phyloP scores from a whole-genome alignment of 257 asterid species.

The Nicotiana noctiflora region DNA sequence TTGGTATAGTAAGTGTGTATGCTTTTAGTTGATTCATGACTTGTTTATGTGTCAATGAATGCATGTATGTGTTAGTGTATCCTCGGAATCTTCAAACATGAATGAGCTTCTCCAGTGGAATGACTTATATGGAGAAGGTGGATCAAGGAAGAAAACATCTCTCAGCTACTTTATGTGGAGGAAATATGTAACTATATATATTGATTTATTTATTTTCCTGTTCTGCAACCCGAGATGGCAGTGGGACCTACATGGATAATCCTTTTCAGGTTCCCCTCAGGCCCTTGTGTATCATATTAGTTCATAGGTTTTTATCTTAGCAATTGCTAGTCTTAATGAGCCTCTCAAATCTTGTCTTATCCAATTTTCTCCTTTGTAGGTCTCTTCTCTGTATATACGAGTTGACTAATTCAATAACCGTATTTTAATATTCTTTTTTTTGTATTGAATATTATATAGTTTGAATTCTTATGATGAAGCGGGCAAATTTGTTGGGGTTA shows the following conservation, averaged over 20 bases:
- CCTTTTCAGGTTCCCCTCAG: constrained; percentile 29
- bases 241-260: constrained; percentile 16
- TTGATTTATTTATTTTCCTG: background rate
- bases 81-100: constrained; percentile 67
- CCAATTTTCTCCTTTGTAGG: background rate
- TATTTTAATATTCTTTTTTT: background rate
- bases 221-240: constrained; percentile 1
- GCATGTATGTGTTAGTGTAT: constrained; percentile 69
- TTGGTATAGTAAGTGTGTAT: background rate
- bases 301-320: constrained; percentile 6
- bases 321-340: constrained; percentile 5
- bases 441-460: background rate
- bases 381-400: constrained; percentile 25
- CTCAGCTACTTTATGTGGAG: constrained; percentile 66
- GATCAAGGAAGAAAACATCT: constrained; percentile 63
- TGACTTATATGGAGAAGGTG: constrained; percentile 76
- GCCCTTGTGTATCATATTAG: constrained; percentile 22
- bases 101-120: constrained; percentile 73
- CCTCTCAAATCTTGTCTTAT: constrained; percentile 2
- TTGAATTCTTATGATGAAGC: background rate
- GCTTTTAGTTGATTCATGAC: background rate
- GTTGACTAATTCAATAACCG: constrained; percentile 8
- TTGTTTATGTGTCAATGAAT: constrained; percentile 9
- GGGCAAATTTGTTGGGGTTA: background rate
- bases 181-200: constrained; percentile 6